A percentile compares a stretch with the other conserved stretches of the same genome.
Evolutionary conservation across 1,284 basidiomycete species (phyloP).

Genomic region (Boletus mariae): DNA sequence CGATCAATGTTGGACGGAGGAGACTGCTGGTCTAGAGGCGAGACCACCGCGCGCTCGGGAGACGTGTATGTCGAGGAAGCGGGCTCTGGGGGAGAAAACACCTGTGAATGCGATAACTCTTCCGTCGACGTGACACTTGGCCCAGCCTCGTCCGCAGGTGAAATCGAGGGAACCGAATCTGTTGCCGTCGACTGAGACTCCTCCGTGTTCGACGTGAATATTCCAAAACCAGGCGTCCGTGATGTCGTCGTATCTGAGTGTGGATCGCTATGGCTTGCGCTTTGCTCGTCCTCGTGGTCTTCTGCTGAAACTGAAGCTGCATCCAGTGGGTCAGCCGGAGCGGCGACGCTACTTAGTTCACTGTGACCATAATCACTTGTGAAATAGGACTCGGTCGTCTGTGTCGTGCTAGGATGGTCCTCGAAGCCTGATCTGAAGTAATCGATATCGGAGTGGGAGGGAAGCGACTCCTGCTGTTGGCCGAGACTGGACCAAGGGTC

Average conservation of each 20-base stretch:
- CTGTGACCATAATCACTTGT: constrained; percentile 15
- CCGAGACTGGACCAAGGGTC: constrained; percentile 68
- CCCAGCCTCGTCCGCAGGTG: constrained; percentile 10
- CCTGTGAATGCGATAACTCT: constrained; percentile 7
- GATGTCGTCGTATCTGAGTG: constrained; percentile 15
- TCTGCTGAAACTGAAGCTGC: constrained; percentile 36
- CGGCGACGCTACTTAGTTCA: constrained; percentile 16
- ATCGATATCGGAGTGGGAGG: constrained; percentile 28
- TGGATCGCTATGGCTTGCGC: constrained; percentile 20
- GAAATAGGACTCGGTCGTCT: constrained; percentile 24
- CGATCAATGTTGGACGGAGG: constrained; percentile 38
- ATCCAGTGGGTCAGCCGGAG: constrained; percentile 43
- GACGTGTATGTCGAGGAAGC: constrained; percentile 17
- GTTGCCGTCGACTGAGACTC: constrained; percentile 15
- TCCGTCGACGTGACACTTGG: constrained; percentile 9
- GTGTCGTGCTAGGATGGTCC: constrained; percentile 27
- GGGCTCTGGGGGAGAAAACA: constrained; percentile 21
- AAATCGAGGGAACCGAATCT: constrained; percentile 5
- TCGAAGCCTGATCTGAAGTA: constrained; percentile 35
- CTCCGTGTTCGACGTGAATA: constrained; percentile 21
- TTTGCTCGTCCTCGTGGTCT: constrained; percentile 39
- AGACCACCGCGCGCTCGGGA: constrained; percentile 39
- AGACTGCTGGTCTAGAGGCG: constrained; percentile 50
- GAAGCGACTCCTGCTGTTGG: constrained; percentile 20
- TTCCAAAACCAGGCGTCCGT: constrained; percentile 26